Base-by-base conservation (phyloP, 148 eudicot genomes). In the Dysphania ambrosioides region DNA sequence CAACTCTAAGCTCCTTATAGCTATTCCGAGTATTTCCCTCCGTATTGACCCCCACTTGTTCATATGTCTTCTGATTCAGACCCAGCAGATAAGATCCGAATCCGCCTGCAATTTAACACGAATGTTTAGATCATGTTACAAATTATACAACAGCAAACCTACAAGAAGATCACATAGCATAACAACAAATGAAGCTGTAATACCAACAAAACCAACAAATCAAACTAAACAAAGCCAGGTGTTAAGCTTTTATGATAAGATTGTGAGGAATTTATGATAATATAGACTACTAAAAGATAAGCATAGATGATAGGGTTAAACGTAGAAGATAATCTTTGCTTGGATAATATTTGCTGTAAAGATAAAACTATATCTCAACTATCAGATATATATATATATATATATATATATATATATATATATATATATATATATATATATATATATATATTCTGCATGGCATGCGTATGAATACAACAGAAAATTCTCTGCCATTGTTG, bases 21-120 rank as follows among this genome's bases (percentile, higher is more conserved):
- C 91, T 88, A 62, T 81, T 81, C 6, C 91, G 88, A 36, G 82
- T n/a, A 82, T 93, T 90, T 57, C 97, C 97, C 60, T 75, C 77
- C 26, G 90, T 83, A 77, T 86, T 90, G 65, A 87, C 87, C 75
- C 96, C 97, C 0, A 85, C 97, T 77, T 79, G 87, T 83, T 86
- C 88, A 78, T 90, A 93, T 49, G 96, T 93, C 72, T 41, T 93
- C 86, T 78, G 83, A 77, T 88, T 85, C 82, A 93, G 65, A n/a
- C 91, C 97, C 86, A 93, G 72, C 18, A 93, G 78, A 76, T 85
- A 93, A 0, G 97, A 93, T 32, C 93, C 97, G 77, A 93, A 93
- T 12, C 97, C 97, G 65, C 97, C 97, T 92, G 71, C 24, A 40
- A 19, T 19, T 53, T 19, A 41, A n/a, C 16, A 36, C 15, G 70